A percentile compares a stretch with the other conserved stretches of the same genome.
Conservation (phyloP, 2,329 filamentous ascomycete species). For the Saccharata proteae region DNA sequence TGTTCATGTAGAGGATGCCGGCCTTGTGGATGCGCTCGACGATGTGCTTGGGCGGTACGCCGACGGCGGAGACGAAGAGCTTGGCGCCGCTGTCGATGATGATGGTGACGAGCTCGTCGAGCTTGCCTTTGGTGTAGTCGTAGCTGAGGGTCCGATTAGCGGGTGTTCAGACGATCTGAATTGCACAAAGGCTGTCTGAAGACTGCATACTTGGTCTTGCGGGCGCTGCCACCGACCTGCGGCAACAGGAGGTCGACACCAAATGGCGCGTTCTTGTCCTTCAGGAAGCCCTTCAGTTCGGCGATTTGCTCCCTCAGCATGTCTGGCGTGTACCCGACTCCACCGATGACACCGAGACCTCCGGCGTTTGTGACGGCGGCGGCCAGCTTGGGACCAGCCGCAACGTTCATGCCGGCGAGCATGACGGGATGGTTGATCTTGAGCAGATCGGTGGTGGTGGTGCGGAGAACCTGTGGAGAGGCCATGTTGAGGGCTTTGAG, state of each 20-base stretch:
- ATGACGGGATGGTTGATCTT: conserved; percentile 95
- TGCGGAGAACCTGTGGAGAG: too few relatives aligned
- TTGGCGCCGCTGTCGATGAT: conserved; percentile 85
- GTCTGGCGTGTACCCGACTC: conserved; percentile 89
- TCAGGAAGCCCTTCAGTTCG: conserved; percentile 79
- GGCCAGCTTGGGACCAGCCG: conserved; percentile 88
- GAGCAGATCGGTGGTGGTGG: conserved; percentile 86
- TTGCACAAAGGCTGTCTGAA: neutral
- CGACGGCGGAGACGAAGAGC: conserved; percentile 94
- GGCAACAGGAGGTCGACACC: conserved; percentile 88
- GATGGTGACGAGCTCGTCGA: conserved; percentile 78
- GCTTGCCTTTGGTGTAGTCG: conserved; percentile 99
- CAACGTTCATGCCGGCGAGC: conserved; percentile 98
- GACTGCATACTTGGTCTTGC: conserved; percentile 71
- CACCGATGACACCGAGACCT: conserved; percentile 90
- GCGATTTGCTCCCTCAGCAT: conserved; percentile 93
- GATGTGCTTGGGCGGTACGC: conserved; percentile 76
- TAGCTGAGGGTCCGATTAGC: conserved; percentile 57
- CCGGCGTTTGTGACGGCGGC: conserved; percentile 96
- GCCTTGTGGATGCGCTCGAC: conserved; percentile 81
- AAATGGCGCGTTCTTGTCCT: conserved; percentile 88
- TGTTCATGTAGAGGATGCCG: conserved; percentile 97
- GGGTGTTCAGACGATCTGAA: neutral
- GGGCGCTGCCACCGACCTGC: conserved; percentile 84
- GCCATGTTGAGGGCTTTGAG: too few relatives aligned